Conservation (phyloP, 2,329 filamentous ascomycete species). For the Cryphonectria naterciae region DNA sequence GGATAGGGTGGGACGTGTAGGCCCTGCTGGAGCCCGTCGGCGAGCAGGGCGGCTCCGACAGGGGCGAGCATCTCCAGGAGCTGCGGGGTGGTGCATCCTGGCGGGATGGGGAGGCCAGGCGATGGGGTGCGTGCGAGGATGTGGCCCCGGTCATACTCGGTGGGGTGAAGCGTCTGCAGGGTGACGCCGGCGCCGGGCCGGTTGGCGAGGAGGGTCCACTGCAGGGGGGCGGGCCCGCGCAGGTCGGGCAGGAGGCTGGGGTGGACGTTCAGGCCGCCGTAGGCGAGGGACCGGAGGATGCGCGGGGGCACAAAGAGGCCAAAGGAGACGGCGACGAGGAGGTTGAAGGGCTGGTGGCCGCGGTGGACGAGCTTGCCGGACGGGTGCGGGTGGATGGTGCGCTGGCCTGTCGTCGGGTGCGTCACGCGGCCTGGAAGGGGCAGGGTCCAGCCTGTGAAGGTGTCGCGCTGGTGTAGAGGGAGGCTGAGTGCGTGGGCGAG, state of each 20-base stretch:
- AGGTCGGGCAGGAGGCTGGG: conserved; percentile 89
- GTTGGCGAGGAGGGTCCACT: conserved; percentile 75
- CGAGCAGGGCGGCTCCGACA: conserved; percentile 72
- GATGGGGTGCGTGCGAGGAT: conserved; percentile 71
- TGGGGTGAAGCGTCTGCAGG: conserved; percentile 81
- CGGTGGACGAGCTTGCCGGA: conserved; percentile 46
- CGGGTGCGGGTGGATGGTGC: conserved; percentile 28
- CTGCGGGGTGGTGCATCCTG: conserved; percentile 49
- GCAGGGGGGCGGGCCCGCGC: conserved; percentile 82
- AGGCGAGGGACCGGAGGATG: conserved; percentile 70
- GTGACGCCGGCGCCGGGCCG: conserved; percentile 72
- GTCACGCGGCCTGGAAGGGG: conserved; percentile 21
- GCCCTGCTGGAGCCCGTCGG: conserved; percentile 63
- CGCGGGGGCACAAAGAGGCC: conserved; percentile 83
- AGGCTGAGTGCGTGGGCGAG: conserved; percentile 68
- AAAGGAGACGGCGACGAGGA: conserved; percentile 93
- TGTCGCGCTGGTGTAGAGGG: conserved; percentile 74
- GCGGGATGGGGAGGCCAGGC: conserved; percentile 58
- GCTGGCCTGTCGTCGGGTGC: conserved; percentile 24
- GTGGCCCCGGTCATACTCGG: conserved; percentile 76
- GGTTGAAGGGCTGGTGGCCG: conserved; percentile 63
- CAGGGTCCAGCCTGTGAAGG: conserved; percentile 76
- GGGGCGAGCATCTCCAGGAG: conserved; percentile 60
- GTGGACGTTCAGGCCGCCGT: conserved; percentile 91
- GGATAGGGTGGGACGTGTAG: conserved; percentile 65